Conservation (phyloP, 176 grass and related monocot genomes). For the Urochloa ruziziensis region DNA sequence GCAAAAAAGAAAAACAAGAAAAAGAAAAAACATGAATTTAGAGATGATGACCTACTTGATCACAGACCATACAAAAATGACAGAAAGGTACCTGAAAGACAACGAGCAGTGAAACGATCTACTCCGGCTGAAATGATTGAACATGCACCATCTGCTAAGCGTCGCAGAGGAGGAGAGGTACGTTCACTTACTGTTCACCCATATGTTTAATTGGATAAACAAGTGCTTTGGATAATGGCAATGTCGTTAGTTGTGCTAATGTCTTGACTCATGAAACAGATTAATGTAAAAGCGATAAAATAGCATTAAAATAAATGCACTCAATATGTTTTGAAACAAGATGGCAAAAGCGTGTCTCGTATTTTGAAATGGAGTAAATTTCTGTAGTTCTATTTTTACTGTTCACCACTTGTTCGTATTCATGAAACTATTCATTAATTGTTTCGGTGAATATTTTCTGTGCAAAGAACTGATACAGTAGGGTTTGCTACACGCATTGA, state of each 20-base stretch:
- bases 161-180: slow-evolving; percentile 93
- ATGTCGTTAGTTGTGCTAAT: not conserved
- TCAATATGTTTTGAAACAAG: not conserved
- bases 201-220: slow-evolving; percentile 18
- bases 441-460: not conserved
- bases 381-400: not conserved
- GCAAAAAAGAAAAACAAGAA: slow-evolving; percentile 94
- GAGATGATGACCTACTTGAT: slow-evolving; percentile 82
- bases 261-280: not conserved
- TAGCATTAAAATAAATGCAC: not conserved
- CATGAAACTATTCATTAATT: not conserved
- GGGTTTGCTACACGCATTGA: not conserved
- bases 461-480: not conserved
- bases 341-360: not conserved
- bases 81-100: slow-evolving; percentile 72
- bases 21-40: slow-evolving; percentile 90
- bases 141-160: slow-evolving; percentile 53
- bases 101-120: slow-evolving; percentile 55
- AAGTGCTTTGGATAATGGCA: not conserved
- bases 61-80: slow-evolving; percentile 82
- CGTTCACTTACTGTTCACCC: not conserved
- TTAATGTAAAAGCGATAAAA: not conserved
- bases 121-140: slow-evolving; percentile 50
- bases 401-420: not conserved
- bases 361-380: not conserved